These are phyloP conservation scores for Colletotrichum spinosum DNA, from an alignment of 2,329 filamentous ascomycete species.

Conservation along the genomic window DNA sequence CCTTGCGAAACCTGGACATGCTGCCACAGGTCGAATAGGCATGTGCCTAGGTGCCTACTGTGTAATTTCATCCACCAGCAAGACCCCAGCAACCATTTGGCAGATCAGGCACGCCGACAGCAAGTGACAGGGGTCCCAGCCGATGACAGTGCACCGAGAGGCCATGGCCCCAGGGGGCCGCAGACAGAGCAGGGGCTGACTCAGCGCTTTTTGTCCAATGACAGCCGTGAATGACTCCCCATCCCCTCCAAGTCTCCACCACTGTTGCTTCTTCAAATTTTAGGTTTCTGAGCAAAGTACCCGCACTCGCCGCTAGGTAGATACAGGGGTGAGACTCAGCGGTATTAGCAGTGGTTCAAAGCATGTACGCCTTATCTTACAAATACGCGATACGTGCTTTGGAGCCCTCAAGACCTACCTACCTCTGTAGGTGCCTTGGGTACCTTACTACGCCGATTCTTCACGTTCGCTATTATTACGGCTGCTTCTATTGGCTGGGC, in stretches of 20 bases:
- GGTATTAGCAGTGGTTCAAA: too few species aligned
- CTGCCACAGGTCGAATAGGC: too few species aligned
- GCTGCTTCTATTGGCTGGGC: too few species aligned
- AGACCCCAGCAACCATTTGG: conserved; percentile 24
- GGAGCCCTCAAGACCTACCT: too few species aligned
- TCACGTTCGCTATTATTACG: too few species aligned
- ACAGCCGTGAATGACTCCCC: not conserved
- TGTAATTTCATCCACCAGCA: conserved; percentile 30
- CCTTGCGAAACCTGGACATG: too few species aligned
- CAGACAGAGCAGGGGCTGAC: conserved; percentile 9
- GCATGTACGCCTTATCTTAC: too few species aligned
- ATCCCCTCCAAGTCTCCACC: conserved; percentile 12
- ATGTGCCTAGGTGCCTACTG: too few species aligned
- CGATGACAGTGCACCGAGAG: not conserved
- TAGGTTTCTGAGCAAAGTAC: conserved; percentile 15
- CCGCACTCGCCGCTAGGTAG: conserved; percentile 13
- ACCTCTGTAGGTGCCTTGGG: too few species aligned
- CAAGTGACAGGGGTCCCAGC: conserved; percentile 10
- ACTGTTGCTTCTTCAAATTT: conserved; percentile 25
- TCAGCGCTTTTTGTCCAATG: conserved; percentile 10
- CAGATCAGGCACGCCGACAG: conserved; percentile 31
- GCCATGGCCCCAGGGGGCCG: conserved; percentile 9
- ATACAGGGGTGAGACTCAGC: too few species aligned
- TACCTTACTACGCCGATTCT: too few species aligned
- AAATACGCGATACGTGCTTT: too few species aligned